Evolutionary conservation across 2,329 filamentous ascomycete species (phyloP).

Genomic region (Aspergillus eucalypticola): DNA sequence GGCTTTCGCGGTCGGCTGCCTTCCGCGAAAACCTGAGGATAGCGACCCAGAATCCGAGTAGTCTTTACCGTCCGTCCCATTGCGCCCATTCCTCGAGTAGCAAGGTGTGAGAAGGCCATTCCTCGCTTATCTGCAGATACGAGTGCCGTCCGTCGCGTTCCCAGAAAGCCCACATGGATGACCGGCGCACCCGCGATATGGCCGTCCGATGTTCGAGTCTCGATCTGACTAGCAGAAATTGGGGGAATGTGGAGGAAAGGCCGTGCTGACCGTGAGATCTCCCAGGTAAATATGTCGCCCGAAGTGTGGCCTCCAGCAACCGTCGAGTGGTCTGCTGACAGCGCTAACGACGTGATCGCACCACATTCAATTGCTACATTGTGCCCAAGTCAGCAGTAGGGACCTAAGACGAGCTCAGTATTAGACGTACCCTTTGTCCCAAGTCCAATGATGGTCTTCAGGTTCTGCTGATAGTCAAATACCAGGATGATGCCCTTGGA

Average conservation of each 20-base stretch:
- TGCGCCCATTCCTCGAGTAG: conserved; percentile 83
- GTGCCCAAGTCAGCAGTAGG: background rate
- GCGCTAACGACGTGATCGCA: conserved; percentile 78
- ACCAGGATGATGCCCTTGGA: conserved; percentile 92
- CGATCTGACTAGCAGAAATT: conserved; percentile 64
- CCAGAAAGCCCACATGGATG: conserved; percentile 90
- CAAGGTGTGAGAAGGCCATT: conserved; percentile 98
- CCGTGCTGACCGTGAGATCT: conserved; percentile 75
- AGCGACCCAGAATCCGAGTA: conserved; percentile 85
- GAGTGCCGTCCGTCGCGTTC: conserved; percentile 87
- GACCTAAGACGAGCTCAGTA: background rate
- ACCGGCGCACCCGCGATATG: conserved; percentile 77
- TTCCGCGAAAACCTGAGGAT: conserved; percentile 68
- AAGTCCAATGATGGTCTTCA: conserved; percentile 90
- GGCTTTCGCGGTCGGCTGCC: conserved; percentile 74
- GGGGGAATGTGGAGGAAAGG: conserved; percentile 88
- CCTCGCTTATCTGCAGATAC: conserved; percentile 93
- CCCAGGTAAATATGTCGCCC: conserved; percentile 96
- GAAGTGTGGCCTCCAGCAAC: conserved; percentile 86
- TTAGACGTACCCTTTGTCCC: conserved; percentile 74
- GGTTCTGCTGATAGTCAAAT: conserved; percentile 95
- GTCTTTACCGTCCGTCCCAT: conserved; percentile 85
- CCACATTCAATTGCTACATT: conserved; percentile 81
- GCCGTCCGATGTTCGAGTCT: conserved; percentile 72
- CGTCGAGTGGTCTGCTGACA: conserved; percentile 91